Base-by-base conservation (phyloP, 2,329 filamentous ascomycete species). In the Sarocladium brachiariae region DNA sequence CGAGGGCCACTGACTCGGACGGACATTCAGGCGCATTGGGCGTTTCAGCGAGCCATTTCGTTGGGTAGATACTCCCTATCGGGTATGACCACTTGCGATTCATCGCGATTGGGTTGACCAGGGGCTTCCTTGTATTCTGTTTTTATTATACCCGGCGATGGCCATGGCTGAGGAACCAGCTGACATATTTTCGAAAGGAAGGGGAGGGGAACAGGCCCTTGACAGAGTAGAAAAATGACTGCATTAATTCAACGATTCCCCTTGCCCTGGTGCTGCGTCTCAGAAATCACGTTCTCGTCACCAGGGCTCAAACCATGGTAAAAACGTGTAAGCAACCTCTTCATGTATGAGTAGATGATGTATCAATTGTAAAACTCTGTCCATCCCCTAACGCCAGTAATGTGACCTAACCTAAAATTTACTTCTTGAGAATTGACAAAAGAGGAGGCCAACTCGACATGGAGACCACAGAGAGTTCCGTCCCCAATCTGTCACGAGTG, bases 351-450 rank as follows among this genome's bases (percentile, higher is more conserved):
- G n/a, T n/a, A n/a, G n/a, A n/a, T n/a, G 43, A 18, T 43, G 9
- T 23, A 35, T 45, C n/a, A 23, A 25, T 16, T 47, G 27, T 16
- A 25, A 47, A 47, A 30, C 10, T 31, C 43, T 30, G 43, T 47
- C 46, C 30, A 24, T 37, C 45, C 33, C 46, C 46, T 11, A 49
- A 49, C 30, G 30, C 30, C 46, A 35, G n/a, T 37, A 49, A 37
- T 19, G 37, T 37, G 31, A 49, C 46, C 46, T 37, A 49, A 25
- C 33, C 46, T 24, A 16, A 37, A 37, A 31, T 19, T 49, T 49
- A n/a, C n/a, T n/a, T n/a, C n/a, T 35, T 49, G 21, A 35, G 18
- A 49, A 35, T 25, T 23, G 21, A 43, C 39, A 23, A 43, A 43
- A 43, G 39, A 23, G 39, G 19, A 10, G 6, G 7, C 18, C 37